Base-by-base conservation (phyloP, 2,329 filamentous ascomycete genomes). In the Teratosphaeria nubilosa region DNA sequence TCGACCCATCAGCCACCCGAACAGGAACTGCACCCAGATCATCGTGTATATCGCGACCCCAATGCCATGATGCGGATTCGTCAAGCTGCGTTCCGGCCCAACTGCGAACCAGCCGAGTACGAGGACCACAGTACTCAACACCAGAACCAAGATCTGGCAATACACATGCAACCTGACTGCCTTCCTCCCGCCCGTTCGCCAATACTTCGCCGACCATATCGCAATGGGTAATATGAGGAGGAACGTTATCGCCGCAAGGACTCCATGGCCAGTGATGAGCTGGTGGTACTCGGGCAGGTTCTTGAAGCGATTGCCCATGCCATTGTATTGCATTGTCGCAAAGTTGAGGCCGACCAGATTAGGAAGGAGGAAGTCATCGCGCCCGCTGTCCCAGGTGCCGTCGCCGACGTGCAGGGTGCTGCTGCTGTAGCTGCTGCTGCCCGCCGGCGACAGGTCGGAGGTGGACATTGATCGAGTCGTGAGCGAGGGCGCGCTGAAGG, bases 11-110 rank as follows among this genome's bases (percentile, higher is more conserved):
- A 88, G 75, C 56, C 82, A 81, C 2, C 88, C 88, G 30, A 85
- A 86, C 2, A 91, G 68, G 16, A 86, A 80, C 69, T 94, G 90
- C 4, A 88, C 73, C 52, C 90, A 70, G 34, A 92, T 81, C 53
- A 90, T 74, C 51, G 86, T 81, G 69, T 91, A 92, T 52, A 95
- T 83, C 30, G 88, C 87, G 34, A 91, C 78, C 14, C 89, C 89
- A 63, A 94, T 92, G 61, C 87, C 88, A 72, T 95, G 89, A 70
- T 95, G 89, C 0, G 89, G 89, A 69, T 95, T 95, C 9, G 86
- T 86, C 66, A 91, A 74, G 63, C 82, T 88, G 59, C 88, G 80
- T 51, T 80, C 77, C 0, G 85, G 84, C 0, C 89, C 89, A 13
- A 94, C 89, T 11, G 90, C 88, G 65, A 91, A 86, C 75, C 83